These are phyloP conservation scores for Ogataea polymorpha DNA, from an alignment of 805 yeast genomes.

Conservation along the genomic window DNA sequence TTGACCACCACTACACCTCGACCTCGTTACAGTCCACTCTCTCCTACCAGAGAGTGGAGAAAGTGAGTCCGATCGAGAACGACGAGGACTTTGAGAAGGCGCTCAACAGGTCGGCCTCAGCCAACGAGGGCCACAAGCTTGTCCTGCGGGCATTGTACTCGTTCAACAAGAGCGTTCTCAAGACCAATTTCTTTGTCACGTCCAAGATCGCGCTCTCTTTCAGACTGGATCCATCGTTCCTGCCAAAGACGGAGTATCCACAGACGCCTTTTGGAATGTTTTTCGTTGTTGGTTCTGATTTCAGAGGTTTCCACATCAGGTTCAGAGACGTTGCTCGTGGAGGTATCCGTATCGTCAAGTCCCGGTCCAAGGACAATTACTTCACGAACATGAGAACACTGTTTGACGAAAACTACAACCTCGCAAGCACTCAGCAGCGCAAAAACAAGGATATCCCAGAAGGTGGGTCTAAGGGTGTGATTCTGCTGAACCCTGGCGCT, in stretches of 20 bases:
- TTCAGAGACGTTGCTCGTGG: conserved; percentile 98
- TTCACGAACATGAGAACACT: conserved; percentile 79
- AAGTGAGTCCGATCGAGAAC: conserved; percentile 67
- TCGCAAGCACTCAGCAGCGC: conserved; percentile 94
- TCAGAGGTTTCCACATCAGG: conserved; percentile 95
- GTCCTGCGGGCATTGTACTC: conserved; percentile 78
- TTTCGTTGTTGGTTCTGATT: conserved; percentile 92
- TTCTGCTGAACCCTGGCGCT: conserved; percentile 66
- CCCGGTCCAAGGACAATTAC: conserved; percentile 82
- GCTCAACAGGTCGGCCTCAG: conserved; percentile 67
- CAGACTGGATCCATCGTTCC: conserved; percentile 81
- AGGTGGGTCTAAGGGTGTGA: conserved; percentile 98
- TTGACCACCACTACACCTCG: conserved; percentile 82
- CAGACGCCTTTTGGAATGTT: conserved; percentile 93
- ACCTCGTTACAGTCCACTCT: conserved; percentile 70
- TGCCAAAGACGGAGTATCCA: conserved; percentile 85
- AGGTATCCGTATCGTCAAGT: conserved; percentile 92
- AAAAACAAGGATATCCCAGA: conserved; percentile 98
- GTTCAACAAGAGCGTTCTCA: conserved; percentile 83
- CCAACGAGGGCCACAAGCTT: conserved; percentile 73
- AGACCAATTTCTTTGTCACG: conserved; percentile 91
- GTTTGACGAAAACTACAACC: conserved; percentile 94
- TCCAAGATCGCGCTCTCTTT: conserved; percentile 94
- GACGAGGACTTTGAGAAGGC: conserved; percentile 72
- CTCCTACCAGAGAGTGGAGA: conserved; percentile 82